Base-by-base conservation (phyloP, 345 rosid genomes). In the Eutrema japonicum region DNA sequence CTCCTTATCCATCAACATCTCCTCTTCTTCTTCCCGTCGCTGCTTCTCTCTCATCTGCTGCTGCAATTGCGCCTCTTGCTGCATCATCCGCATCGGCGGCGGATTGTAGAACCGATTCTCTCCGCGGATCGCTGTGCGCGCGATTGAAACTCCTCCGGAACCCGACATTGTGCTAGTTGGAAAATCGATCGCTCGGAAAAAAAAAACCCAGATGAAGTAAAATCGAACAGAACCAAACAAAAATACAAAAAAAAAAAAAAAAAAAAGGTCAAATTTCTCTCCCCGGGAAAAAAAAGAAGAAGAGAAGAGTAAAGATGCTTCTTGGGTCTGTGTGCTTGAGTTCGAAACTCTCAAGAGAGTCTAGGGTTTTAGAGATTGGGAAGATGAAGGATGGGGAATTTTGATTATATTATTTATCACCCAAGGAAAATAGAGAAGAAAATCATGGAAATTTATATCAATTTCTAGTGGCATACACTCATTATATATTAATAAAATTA, bases 41-140 rank as follows among this genome's bases (percentile, higher is more conserved):
- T 61, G 83, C 71, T 78, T 77, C 49, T 68, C 66, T 16, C 64
- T 75, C 52, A 76, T 48, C 40, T 65, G 73, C 51, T 79, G 77
- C 33, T 82, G 84, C 47, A 78, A 80, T 64, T 73, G 82, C 11
- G 77, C 84, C 43, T 83, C 83, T 49, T 78, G 78, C 69, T 77
- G 82, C 63, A 68, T 86, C 59, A 74, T 75, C 33, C 86, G 72
- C 72, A 85, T 68, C 56, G 81, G 71, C 8, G 86, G 89, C 8
- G 86, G 85, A n/a, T 83, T 71, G 45, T 85, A 83, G 57, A 85
- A 83, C 26, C 86, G 81, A 60, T 78, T 78, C 76, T 81, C 86
- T 2, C 85, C 89, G 3, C 82, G 75, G 67, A 73, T 57, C 64
- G 79, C 75, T 33, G 80, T 65, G 2, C 82, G 69, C 2, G 74